A percentile compares a stretch with the other conserved stretches of the same genome.
Evolutionary conservation across 2,329 filamentous ascomycete genomes (phyloP).

Genomic region (Tolypocladium endophyticum): DNA sequence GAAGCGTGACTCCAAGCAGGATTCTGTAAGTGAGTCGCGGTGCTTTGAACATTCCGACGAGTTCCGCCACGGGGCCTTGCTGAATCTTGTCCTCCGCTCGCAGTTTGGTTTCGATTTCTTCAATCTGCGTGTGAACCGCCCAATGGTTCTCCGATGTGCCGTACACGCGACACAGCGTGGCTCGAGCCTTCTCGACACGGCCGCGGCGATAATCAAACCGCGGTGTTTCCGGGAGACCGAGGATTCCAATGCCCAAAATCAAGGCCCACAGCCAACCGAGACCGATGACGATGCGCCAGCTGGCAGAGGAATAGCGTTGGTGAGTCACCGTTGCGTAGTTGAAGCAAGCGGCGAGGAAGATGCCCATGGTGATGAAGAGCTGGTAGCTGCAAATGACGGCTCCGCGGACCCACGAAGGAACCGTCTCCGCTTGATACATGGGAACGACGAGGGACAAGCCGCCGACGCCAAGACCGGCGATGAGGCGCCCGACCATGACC

Average conservation of each 20-base stretch:
- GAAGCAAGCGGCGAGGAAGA: constrained; percentile 47
- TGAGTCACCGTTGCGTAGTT: constrained; percentile 51
- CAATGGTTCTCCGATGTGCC: constrained; percentile 31
- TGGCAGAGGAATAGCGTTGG: constrained; percentile 30
- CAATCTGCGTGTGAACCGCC: constrained; percentile 35
- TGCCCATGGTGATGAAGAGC: constrained; percentile 62
- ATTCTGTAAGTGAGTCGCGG: constrained; percentile 55
- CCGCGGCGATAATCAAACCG: constrained; percentile 40
- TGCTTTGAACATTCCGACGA: constrained; percentile 51
- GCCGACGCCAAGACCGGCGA: constrained; percentile 59
- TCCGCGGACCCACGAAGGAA: constrained; percentile 55
- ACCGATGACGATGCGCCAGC: constrained; percentile 51
- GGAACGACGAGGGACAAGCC: constrained; percentile 53
- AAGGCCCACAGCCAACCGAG: constrained; percentile 39
- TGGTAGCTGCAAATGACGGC: constrained; percentile 58
- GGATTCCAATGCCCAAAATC: constrained; percentile 36
- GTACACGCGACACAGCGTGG: constrained; percentile 37
- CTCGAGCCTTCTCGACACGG: constrained; percentile 31
- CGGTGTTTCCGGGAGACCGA: constrained; percentile 41
- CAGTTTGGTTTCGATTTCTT: constrained; percentile 43
- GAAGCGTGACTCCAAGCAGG: constrained; percentile 46
- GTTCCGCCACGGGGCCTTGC: constrained; percentile 31
- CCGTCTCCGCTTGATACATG: constrained; percentile 67
- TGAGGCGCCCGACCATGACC: constrained; percentile 52
- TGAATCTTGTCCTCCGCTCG: constrained; percentile 32